A percentile compares a stretch with the other conserved stretches of the same genome.
These are phyloP conservation scores for Russula sp. DNA, from an alignment of 768 basidiomycete genomes.

Conservation along the genomic window DNA sequence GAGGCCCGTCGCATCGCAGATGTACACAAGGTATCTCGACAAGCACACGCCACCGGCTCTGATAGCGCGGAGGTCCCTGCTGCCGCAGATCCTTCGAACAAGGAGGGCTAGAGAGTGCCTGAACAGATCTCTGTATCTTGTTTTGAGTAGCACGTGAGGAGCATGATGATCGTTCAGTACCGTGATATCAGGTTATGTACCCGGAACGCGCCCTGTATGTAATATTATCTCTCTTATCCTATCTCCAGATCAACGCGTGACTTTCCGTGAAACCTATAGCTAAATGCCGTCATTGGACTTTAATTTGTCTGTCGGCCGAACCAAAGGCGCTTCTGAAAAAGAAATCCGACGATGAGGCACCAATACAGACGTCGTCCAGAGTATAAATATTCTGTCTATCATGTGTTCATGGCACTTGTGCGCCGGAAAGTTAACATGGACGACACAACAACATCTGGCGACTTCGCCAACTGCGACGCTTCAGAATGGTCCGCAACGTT, in stretches of 20 bases:
- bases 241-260: background rate
- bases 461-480: background rate
- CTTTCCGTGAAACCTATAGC: too few species aligned
- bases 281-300: background rate
- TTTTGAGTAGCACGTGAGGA: background rate
- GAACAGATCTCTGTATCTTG: background rate
- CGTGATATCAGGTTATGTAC: background rate
- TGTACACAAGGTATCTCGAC: slow-evolving; percentile 40
- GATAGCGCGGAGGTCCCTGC: background rate
- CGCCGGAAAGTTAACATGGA: background rate
- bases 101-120: background rate
- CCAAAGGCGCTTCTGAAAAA: background rate
- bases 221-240: background rate
- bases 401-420: too few species aligned
- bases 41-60: background rate
- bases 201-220: background rate
- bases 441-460: background rate
- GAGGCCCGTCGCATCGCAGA: slow-evolving; percentile 81
- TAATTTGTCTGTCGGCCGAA: slow-evolving; percentile 8
- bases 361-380: background rate
- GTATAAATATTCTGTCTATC: background rate
- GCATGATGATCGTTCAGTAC: background rate
- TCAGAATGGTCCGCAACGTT: slow-evolving; percentile 47
- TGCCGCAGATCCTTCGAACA: background rate
- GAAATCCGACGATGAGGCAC: background rate